Conservation (phyloP, 805 yeast genomes). For the Candida corydali region DNA sequence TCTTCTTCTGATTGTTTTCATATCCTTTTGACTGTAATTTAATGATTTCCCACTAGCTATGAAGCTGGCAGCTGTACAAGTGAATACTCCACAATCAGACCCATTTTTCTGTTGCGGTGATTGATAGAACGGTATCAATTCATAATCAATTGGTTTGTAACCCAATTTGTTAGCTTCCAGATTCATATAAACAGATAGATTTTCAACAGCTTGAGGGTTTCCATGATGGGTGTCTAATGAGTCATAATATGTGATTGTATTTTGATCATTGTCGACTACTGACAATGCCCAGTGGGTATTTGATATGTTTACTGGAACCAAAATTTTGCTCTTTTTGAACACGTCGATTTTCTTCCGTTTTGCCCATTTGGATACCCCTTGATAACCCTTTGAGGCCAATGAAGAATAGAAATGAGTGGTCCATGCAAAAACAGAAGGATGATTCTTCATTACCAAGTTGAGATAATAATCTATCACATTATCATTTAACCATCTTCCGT, state of each 20-base stretch:
- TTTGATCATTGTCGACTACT: conserved; percentile 59
- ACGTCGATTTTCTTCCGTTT: conserved; percentile 40
- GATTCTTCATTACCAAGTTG: conserved; percentile 44
- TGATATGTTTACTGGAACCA: conserved; percentile 82
- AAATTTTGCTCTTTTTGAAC: conserved; percentile 56
- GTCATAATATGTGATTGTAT: conserved; percentile 69
- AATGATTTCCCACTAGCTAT: conserved; percentile 50
- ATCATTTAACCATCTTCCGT: conserved; percentile 85
- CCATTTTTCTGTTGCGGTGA: conserved; percentile 89
- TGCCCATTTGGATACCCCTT: conserved; percentile 34
- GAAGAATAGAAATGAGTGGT: conserved; percentile 86
- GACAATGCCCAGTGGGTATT: conserved; percentile 92
- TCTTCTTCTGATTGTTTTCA: conserved; percentile 58
- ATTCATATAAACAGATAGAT: conserved; percentile 57
- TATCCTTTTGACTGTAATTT: conserved; percentile 62
- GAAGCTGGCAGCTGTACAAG: conserved; percentile 71
- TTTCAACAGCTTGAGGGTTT: conserved; percentile 37
- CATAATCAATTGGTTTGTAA: conserved; percentile 14
- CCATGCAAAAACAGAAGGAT: conserved; percentile 56
- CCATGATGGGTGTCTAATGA: conserved; percentile 50
- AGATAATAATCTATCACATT: conserved; percentile 82
- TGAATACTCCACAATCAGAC: conserved; percentile 91
- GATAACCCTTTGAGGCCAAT: conserved; percentile 67
- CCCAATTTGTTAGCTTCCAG: conserved; percentile 59
- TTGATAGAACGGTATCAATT: conserved; percentile 20